phyloP scores from a whole-genome alignment of 1,139 yeast species.

The Magnusiomyces suaveolens region DNA sequence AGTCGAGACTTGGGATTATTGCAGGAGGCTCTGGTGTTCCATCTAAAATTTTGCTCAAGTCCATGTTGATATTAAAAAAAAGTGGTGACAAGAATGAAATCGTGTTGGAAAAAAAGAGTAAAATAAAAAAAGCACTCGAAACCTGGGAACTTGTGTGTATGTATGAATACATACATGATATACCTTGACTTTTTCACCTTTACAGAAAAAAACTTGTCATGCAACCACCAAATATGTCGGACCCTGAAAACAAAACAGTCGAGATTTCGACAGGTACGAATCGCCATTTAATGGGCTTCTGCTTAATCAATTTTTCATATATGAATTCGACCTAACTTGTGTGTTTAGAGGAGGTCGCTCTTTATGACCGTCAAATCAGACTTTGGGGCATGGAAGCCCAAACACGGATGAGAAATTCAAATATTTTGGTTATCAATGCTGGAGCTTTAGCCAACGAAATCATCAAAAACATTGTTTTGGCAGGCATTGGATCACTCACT shows the following conservation, averaged over 20 bases:
- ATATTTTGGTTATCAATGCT: slow-evolving; percentile 54
- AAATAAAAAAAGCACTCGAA: too few relatives aligned
- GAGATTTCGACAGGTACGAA: slow-evolving; percentile 15
- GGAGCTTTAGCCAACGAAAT: slow-evolving; percentile 73
- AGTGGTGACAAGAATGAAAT: not conserved
- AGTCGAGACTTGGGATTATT: slow-evolving; percentile 33
- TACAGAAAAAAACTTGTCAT: not conserved
- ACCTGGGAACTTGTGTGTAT: too few relatives aligned
- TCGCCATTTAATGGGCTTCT: not conserved
- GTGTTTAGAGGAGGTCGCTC: slow-evolving; percentile 64
- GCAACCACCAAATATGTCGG: not conserved
- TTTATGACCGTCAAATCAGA: slow-evolving; percentile 90
- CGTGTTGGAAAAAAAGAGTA: not conserved
- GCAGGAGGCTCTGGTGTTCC: slow-evolving; percentile 80
- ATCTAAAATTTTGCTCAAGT: slow-evolving; percentile 64
- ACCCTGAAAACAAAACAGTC: not conserved
- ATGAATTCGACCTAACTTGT: not conserved
- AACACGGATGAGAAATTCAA: slow-evolving; percentile 63
- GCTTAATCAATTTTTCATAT: not conserved
- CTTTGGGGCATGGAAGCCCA: slow-evolving; percentile 97
- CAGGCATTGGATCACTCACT: slow-evolving; percentile 76
- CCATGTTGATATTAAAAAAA: slow-evolving; percentile 39
- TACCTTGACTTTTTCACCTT: slow-evolving; percentile 5
- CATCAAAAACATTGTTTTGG: slow-evolving; percentile 75
- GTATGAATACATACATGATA: too few relatives aligned